Percentiles rank a stretch among this genome's conserved stretches.
Conservation (phyloP, 1,284 basidiomycete species). For the Malassezia sympodialis region DNA sequence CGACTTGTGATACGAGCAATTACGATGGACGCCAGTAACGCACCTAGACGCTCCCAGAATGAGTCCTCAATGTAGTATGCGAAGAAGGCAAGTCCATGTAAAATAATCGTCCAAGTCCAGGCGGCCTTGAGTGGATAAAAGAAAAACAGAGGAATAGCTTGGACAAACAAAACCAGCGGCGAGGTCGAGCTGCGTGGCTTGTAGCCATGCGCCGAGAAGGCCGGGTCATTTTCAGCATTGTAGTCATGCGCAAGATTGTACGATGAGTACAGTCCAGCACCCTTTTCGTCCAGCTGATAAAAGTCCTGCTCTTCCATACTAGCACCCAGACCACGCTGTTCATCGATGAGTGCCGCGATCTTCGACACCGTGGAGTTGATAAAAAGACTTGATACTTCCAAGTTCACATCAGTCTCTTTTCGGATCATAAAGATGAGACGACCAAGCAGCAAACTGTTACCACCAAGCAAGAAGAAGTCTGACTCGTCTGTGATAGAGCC, state of each 20-base stretch:
- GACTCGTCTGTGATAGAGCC: constrained; percentile 47
- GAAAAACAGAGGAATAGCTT: constrained; percentile 42
- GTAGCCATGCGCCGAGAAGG: constrained; percentile 43
- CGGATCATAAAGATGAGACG: constrained; percentile 45
- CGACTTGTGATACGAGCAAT: constrained; percentile 45
- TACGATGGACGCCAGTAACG: constrained; percentile 40
- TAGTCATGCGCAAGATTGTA: constrained; percentile 33
- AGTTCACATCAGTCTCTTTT: constrained; percentile 44
- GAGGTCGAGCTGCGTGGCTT: constrained; percentile 43
- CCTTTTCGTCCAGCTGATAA: constrained; percentile 45
- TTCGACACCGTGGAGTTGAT: constrained; percentile 45
- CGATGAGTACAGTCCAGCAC: constrained; percentile 24
- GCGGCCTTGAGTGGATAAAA: constrained; percentile 48
- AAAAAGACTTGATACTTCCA: constrained; percentile 46
- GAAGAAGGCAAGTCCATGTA: constrained; percentile 47
- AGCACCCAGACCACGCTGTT: constrained; percentile 35
- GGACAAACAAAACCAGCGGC: constrained; percentile 42
- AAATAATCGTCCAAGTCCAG: constrained; percentile 48
- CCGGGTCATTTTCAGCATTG: constrained; percentile 37
- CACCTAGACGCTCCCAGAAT: constrained; percentile 47
- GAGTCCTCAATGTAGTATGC: constrained; percentile 46
- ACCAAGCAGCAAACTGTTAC: constrained; percentile 45
- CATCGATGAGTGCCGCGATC: constrained; percentile 42
- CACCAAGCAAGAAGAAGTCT: constrained; percentile 48
- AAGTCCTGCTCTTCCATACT: constrained; percentile 30